Percentiles rank a stretch among this genome's conserved stretches.
Evolutionary conservation across 306 rosid species (phyloP).

Genomic region (Acmispon strigosus): DNA sequence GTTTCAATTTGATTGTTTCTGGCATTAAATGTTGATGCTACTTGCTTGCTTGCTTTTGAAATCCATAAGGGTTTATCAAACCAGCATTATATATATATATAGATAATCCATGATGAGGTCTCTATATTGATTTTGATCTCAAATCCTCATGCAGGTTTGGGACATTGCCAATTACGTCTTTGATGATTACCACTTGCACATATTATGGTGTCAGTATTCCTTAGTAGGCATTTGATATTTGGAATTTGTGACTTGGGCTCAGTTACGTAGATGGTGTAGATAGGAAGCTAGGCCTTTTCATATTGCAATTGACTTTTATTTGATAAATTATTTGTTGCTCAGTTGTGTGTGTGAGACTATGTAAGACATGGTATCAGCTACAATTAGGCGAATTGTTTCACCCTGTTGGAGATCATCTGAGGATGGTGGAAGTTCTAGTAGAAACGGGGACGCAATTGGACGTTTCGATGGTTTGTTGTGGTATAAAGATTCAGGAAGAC

Average conservation of each 20-base stretch:
- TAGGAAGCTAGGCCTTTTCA: constrained; percentile 30
- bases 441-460: constrained; percentile 56
- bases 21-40: not conserved
- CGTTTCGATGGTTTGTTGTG: constrained; percentile 70
- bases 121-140: constrained; percentile 15
- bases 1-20: not conserved
- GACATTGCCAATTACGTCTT: constrained; percentile 29
- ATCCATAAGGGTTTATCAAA: not conserved
- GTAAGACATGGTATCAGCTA: constrained; percentile 83
- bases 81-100: constrained; percentile 4
- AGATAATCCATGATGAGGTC: not conserved
- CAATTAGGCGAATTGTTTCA: constrained; percentile 59
- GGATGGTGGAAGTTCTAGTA: constrained; percentile 49
- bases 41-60: too few species aligned
- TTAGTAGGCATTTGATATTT: constrained; percentile 54
- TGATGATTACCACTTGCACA: constrained; percentile 35
- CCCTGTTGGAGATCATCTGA: constrained; percentile 67
- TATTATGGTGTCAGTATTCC: constrained; percentile 56
- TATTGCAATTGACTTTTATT: constrained; percentile 27
- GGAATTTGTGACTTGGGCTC: constrained; percentile 43
- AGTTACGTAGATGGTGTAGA: constrained; percentile 36
- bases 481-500: constrained; percentile 79
- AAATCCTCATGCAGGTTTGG: constrained; percentile 48
- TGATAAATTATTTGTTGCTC: constrained; percentile 43
- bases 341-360: constrained; percentile 69